phyloP scores from a whole-genome alignment of 148 eudicot genomes.

The Fagopyrum homotropicum region DNA sequence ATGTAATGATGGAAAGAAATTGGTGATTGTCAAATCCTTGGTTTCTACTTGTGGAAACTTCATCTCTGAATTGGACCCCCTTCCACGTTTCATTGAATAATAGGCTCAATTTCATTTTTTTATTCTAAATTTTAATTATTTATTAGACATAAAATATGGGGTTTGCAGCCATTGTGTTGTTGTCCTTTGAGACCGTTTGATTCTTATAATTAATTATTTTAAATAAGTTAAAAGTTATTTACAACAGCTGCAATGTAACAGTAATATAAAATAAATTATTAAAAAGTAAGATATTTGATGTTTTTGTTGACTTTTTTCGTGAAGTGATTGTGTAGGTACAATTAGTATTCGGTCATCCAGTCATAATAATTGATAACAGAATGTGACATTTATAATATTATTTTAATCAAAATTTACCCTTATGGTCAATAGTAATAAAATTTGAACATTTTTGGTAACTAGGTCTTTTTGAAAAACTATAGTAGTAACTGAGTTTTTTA shows the following conservation, averaged over 20 bases:
- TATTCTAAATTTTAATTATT: neutral
- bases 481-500: no score
- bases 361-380: neutral
- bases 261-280: neutral
- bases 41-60: neutral
- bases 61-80: neutral
- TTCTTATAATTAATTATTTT: neutral
- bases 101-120: neutral
- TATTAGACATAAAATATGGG: neutral
- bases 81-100: neutral
- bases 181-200: neutral
- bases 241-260: neutral
- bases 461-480: no score
- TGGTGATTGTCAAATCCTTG: neutral
- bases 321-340: neutral
- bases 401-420: neutral
- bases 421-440: neutral
- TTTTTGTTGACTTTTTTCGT: neutral
- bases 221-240: neutral
- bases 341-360: neutral
- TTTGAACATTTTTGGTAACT: no score
- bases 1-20: neutral
- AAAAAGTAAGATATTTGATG: neutral
- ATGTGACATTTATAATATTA: neutral
- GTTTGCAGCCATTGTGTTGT: neutral